These are phyloP conservation scores for Metarhizium rileyi DNA, from an alignment of 2,329 filamentous ascomycete genomes.

Conservation along the genomic window DNA sequence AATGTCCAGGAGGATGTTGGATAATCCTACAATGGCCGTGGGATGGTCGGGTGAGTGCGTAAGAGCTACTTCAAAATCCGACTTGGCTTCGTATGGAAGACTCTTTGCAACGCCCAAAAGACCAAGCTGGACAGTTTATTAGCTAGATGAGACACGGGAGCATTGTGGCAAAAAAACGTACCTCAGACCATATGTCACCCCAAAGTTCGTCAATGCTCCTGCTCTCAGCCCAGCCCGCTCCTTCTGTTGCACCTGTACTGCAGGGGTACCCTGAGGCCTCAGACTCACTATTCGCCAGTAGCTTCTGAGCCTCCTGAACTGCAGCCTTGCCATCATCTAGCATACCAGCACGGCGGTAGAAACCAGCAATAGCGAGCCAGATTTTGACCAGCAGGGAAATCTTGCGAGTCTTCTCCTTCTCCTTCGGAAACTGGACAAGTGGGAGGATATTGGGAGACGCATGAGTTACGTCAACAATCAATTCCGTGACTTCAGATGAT, in stretches of 20 bases:
- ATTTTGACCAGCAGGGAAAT: constrained; percentile 58
- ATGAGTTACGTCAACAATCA: constrained; percentile 30
- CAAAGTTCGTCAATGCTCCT: constrained; percentile 77
- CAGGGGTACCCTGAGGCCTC: constrained; percentile 54
- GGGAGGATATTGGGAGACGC: constrained; percentile 39
- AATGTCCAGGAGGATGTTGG: constrained; percentile 77
- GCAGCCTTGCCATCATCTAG: constrained; percentile 73
- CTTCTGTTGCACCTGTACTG: constrained; percentile 50
- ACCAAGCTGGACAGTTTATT: constrained; percentile 46
- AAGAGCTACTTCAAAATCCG: constrained; percentile 74
- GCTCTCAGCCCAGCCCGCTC: constrained; percentile 65
- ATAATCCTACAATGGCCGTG: constrained; percentile 69
- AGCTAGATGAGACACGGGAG: neutral
- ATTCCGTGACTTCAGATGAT: constrained; percentile 29
- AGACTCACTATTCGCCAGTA: constrained; percentile 61
- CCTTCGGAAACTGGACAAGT: constrained; percentile 43
- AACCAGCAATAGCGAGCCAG: constrained; percentile 82
- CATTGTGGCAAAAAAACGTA: constrained; percentile 26
- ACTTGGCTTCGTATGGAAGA: constrained; percentile 58
- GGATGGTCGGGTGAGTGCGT: constrained; percentile 72
- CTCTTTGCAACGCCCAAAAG: constrained; percentile 53
- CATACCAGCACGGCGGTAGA: constrained; percentile 76
- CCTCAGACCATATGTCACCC: constrained; percentile 76
- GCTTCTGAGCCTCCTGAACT: constrained; percentile 68
- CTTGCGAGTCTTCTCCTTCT: constrained; percentile 40